Conservation (phyloP, 169 alveolate species). For the Plasmodium fragile region DNA sequence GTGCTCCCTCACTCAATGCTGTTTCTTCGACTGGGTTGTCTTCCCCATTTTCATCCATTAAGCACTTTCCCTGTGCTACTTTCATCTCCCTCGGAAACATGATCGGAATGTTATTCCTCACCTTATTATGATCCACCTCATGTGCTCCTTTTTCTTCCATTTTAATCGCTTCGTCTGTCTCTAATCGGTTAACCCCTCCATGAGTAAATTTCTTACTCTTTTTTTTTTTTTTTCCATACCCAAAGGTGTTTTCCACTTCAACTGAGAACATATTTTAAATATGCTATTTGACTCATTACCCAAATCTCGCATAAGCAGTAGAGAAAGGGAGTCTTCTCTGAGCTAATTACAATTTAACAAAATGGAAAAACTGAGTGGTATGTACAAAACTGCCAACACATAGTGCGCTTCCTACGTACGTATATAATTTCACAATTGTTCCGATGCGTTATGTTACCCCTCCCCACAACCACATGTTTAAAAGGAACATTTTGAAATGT, state of each 20-base stretch:
- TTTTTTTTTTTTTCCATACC: constrained; percentile 23
- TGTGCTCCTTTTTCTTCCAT: background rate
- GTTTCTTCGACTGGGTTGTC: constrained; percentile 4
- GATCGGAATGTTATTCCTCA: background rate
- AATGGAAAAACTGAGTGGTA: background rate
- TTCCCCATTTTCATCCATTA: background rate
- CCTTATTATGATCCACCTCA: background rate
- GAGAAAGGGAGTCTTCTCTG: background rate
- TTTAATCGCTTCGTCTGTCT: background rate
- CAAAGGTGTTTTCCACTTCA: constrained; percentile 29
- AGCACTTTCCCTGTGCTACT: background rate
- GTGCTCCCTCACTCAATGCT: background rate
- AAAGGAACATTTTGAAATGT: constrained; percentile 5
- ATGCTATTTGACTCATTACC: background rate
- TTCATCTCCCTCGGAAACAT: background rate
- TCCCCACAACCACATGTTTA: background rate
- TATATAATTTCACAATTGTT: background rate
- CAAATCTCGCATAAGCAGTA: background rate
- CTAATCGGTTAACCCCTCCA: background rate
- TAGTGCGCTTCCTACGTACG: background rate
- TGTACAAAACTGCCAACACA: constrained; percentile 3
- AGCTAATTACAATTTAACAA: background rate
- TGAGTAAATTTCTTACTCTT: background rate
- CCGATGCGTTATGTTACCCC: background rate
- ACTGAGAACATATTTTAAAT: constrained; percentile 21